These are phyloP conservation scores for Symbiodinium natans DNA, from an alignment of 73 alveolate genomes.

Conservation along the genomic window DNA sequence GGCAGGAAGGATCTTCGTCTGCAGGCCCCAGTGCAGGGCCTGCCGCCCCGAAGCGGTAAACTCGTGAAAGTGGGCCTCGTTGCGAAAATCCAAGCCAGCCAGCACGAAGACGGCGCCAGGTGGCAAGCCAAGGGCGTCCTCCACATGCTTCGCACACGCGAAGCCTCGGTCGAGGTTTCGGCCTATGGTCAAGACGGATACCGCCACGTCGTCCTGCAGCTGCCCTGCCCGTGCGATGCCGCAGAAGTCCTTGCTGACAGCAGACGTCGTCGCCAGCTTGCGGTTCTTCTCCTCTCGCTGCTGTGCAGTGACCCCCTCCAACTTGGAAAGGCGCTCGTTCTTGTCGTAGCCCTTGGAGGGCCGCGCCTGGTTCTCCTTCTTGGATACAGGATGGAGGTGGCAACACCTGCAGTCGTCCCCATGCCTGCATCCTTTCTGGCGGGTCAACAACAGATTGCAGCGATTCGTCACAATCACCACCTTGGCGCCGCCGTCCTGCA, in stretches of 20 bases:
- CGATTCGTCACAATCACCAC: background rate
- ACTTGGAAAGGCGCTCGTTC: background rate
- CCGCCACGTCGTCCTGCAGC: background rate
- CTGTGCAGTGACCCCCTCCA: background rate
- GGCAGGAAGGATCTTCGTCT: background rate
- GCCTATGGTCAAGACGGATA: background rate
- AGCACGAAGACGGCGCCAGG: background rate
- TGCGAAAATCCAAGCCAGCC: conserved; percentile 13
- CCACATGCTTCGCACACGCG: background rate
- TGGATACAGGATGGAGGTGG: background rate
- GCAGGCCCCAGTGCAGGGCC: background rate
- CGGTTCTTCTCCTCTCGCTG: background rate
- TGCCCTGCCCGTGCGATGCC: background rate
- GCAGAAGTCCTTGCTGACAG: background rate
- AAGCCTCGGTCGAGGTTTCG: background rate
- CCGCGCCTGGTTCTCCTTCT: background rate
- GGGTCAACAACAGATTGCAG: background rate
- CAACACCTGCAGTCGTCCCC: background rate
- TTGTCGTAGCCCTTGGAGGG: background rate
- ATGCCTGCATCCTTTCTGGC: background rate
- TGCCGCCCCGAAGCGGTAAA: background rate
- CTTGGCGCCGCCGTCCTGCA: too few species aligned
- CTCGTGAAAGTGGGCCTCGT: background rate
- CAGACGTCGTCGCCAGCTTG: background rate
- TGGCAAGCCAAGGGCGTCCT: background rate